A percentile compares a stretch with the other conserved stretches of the same genome.
Evolutionary conservation across 345 rosid species (phyloP).

Genomic region (Eutrema heterophyllum): DNA sequence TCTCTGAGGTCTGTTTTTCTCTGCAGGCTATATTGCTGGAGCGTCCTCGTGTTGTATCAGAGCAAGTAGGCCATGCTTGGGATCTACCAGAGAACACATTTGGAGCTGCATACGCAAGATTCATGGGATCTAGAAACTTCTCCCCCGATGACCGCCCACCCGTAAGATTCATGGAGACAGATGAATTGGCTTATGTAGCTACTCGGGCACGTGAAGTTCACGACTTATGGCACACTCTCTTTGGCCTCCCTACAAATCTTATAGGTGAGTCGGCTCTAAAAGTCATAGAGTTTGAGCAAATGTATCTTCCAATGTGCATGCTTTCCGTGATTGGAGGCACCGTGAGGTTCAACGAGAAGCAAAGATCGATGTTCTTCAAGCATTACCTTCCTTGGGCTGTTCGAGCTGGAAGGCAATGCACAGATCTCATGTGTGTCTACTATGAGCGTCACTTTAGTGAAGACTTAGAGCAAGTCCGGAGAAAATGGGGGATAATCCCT

Average conservation of each 20-base stretch:
- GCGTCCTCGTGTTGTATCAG: slow-evolving; percentile 59
- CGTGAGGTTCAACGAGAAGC: slow-evolving; percentile 57
- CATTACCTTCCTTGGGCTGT: slow-evolving; percentile 74
- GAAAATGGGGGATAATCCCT: slow-evolving; percentile 54
- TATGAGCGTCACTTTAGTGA: slow-evolving; percentile 62
- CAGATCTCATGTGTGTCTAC: slow-evolving; percentile 65
- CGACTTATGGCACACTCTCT: slow-evolving; percentile 81
- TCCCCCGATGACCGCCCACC: slow-evolving; percentile 77
- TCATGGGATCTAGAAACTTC: slow-evolving; percentile 87
- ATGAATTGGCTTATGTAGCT: slow-evolving; percentile 62
- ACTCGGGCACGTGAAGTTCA: slow-evolving; percentile 77
- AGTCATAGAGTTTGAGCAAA: slow-evolving; percentile 74
- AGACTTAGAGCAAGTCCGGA: slow-evolving; percentile 64
- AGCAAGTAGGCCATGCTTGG: slow-evolving; percentile 66
- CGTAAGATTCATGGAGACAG: slow-evolving; percentile 73
- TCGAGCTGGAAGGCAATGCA: slow-evolving; percentile 48
- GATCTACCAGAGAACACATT: slow-evolving; percentile 65
- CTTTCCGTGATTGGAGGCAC: slow-evolving; percentile 67
- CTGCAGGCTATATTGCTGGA: slow-evolving; percentile 56
- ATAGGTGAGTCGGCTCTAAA: slow-evolving; percentile 68
- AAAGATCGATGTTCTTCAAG: slow-evolving; percentile 50
- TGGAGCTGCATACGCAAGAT: slow-evolving; percentile 80
- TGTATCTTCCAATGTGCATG: slow-evolving; percentile 70
- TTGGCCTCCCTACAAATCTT: slow-evolving; percentile 63
- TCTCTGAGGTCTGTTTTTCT: not conserved